These are phyloP conservation scores for Trametes coccinea DNA, from an alignment of 768 basidiomycete genomes.

Conservation along the genomic window DNA sequence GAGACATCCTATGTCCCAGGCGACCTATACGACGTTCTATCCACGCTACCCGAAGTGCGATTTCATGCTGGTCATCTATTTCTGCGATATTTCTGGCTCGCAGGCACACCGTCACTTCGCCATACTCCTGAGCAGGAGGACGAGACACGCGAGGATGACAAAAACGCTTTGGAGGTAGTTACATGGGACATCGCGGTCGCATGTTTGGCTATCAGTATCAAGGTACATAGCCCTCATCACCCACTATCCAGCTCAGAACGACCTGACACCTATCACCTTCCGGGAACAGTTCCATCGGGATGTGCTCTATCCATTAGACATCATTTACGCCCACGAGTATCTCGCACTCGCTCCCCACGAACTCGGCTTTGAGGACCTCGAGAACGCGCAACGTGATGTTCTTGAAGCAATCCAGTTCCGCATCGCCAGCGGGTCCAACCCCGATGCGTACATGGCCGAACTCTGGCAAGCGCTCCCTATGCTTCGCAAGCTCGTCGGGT, in stretches of 20 bases:
- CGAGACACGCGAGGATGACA: constrained; percentile 32
- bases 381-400: constrained; percentile 61
- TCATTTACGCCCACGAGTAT: constrained; percentile 54
- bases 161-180: constrained; percentile 1
- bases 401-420: constrained; percentile 47
- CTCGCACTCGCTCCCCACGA: constrained; percentile 49
- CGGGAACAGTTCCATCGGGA: constrained; percentile 61
- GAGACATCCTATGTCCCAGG: constrained; percentile 19
- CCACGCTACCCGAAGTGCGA: constrained; percentile 54
- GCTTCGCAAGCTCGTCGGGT: constrained; percentile 42
- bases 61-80: constrained; percentile 69
- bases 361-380: constrained; percentile 50
- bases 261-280: too few relatives aligned
- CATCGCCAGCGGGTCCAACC: constrained; percentile 50
- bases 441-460: constrained; percentile 52
- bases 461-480: constrained; percentile 57
- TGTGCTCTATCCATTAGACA: constrained; percentile 54
- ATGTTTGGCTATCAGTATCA: constrained; percentile 60
- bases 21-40: constrained; percentile 55
- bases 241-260: too few relatives aligned
- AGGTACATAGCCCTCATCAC: constrained; percentile 39
- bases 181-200: constrained; percentile 59
- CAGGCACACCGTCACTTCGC: constrained; percentile 29
- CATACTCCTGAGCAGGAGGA: constrained; percentile 3
- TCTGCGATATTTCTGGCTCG: constrained; percentile 51